phyloP scores from a whole-genome alignment of 2,329 filamentous ascomycete genomes.

The Talaromyces funiculosus region DNA sequence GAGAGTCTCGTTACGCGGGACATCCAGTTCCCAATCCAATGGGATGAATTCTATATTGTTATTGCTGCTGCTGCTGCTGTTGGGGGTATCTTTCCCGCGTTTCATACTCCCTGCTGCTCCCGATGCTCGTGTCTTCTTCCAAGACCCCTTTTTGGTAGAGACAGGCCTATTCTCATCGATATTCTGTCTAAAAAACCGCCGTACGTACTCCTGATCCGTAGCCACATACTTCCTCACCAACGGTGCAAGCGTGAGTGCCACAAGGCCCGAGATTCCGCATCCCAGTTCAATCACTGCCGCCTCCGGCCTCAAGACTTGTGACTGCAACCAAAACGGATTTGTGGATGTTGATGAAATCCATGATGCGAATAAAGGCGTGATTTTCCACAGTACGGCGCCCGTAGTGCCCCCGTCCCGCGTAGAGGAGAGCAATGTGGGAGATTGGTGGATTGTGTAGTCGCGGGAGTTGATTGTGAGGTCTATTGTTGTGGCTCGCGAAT shows the following conservation, averaged over 20 bases:
- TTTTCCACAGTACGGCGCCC: slow-evolving; percentile 83
- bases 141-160: neutral
- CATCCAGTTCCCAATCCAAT: slow-evolving; percentile 76
- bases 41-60: slow-evolving; percentile 50
- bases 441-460: slow-evolving; percentile 75
- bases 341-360: slow-evolving; percentile 59
- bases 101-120: neutral
- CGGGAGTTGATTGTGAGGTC: slow-evolving; percentile 62
- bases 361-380: slow-evolving; percentile 73
- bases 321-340: slow-evolving; percentile 54
- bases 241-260: slow-evolving; percentile 63
- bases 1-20: slow-evolving; percentile 1
- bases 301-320: slow-evolving; percentile 46
- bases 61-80: slow-evolving; percentile 9
- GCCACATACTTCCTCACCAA: slow-evolving; percentile 63
- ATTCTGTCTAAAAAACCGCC: slow-evolving; percentile 71
- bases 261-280: slow-evolving; percentile 76
- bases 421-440: slow-evolving; percentile 73
- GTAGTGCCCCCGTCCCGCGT: slow-evolving; percentile 68
- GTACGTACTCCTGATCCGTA: slow-evolving; percentile 84
- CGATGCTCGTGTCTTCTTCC: neutral
- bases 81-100: neutral
- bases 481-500: slow-evolving; percentile 60
- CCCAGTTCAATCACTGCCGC: slow-evolving; percentile 75
- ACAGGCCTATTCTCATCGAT: slow-evolving; percentile 45